Evolutionary conservation across 2,329 filamentous ascomycete genomes (phyloP), one percentile per base, ranked within the genome.

Genomic region (Cytospora paraplurivora): DNA sequence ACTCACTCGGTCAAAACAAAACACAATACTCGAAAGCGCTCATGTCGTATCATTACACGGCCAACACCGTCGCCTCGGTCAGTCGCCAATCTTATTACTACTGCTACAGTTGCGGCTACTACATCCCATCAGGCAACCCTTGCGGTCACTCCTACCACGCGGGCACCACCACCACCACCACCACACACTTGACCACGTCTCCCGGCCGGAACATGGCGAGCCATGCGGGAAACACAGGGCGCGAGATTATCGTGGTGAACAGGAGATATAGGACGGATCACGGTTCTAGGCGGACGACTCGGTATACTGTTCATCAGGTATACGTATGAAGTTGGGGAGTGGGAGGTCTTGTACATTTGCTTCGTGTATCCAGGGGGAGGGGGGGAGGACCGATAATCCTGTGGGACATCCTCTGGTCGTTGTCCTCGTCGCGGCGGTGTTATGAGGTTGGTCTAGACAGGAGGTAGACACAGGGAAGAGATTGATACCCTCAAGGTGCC

Each of bases 121-220:
- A 64, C 38, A 64, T 64, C 34, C 62, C 62, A n/a, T 53, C 37
- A 15, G 62, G 62, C 15, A 58, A 58, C 49, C 62, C 58, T 8
- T 64, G 62, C 62, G 27, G 37, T 21, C 62, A 64, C 50, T 50
- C 54, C 15, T 61, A 52, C 21, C 61, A 61, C 21, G 35, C 57
- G 11, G 50, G 4, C 56, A 17, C 32, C 27, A 47, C 32, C 12
- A 13, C 32, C 32, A 50, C 6, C 3, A 12, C 11, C 19, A 5
- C 3, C 33, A 21, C n/a, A n/a, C n/a, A n/a, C n/a, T n/a, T n/a
- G n/a, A 11, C 38, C 27, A 53, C 27, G 4, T 27, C 27, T 27
- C 27, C 27, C 2, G 27, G 27, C 27, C 27, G 27, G 27, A 4
- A 33, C 12, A 59, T 47, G 11, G n/a, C 8, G 13, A 41, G 21